phyloP scores from a whole-genome alignment of 371 early-diverging fungal genomes.

The Parasitella parasitica region DNA sequence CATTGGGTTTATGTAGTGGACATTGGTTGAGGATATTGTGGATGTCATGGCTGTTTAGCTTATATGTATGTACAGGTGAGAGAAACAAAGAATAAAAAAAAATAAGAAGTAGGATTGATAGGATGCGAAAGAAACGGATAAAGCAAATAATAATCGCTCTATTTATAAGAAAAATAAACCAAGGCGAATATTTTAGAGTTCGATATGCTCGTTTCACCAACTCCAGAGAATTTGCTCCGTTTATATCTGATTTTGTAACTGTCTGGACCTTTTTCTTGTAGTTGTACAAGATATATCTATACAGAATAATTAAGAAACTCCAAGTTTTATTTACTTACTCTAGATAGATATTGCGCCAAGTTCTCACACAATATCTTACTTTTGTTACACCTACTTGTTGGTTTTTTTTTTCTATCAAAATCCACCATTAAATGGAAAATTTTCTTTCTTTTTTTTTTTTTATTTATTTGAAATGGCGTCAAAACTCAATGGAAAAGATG shows the following conservation, averaged over 20 bases:
- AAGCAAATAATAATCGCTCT: neutral
- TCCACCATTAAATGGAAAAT: neutral
- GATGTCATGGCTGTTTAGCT: constrained; percentile 1
- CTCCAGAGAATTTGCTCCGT: neutral
- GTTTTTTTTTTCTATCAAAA: constrained; percentile 3
- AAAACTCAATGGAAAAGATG: neutral
- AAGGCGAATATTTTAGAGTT: neutral
- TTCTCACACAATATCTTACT: neutral
- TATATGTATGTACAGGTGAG: neutral
- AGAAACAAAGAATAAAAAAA: neutral
- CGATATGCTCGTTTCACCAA: neutral
- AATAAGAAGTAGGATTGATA: neutral
- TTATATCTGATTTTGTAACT: neutral
- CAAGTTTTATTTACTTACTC: constrained; percentile 11
- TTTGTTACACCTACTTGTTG: neutral
- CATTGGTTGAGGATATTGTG: neutral
- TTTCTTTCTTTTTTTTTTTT: neutral
- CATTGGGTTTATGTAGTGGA: constrained; percentile 4
- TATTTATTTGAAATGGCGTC: constrained; percentile 9
- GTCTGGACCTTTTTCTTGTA: neutral
- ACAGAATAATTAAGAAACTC: neutral
- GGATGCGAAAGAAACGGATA: neutral
- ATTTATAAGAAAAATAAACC: neutral
- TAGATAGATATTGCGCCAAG: neutral
- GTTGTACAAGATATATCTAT: neutral